phyloP scores from a whole-genome alignment of 345 rosid species.

The Euclidium syriacum region DNA sequence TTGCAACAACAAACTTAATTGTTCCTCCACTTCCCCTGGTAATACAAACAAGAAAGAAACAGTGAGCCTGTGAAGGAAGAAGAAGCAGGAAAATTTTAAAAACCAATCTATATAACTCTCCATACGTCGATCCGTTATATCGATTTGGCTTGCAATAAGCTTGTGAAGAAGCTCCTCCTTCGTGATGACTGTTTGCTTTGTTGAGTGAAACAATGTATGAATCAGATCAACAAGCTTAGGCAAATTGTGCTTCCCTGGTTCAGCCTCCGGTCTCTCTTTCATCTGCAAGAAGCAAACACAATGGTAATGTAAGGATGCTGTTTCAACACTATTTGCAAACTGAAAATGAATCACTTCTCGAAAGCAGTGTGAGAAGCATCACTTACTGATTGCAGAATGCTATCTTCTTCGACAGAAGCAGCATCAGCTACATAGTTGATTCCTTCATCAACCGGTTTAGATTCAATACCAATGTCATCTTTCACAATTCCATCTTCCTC shows the following conservation, averaged over 20 bases:
- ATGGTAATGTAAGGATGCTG: background rate
- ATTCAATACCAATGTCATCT: background rate
- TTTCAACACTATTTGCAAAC: background rate
- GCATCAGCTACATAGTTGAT: constrained; percentile 9
- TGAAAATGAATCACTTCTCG: background rate
- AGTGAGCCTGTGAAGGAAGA: background rate
- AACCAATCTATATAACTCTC: background rate
- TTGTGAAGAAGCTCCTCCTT: constrained; percentile 72
- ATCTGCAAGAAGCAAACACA: constrained; percentile 39
- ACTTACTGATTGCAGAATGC: constrained; percentile 55
- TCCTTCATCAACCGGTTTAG: background rate
- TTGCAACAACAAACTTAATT: constrained; percentile 52
- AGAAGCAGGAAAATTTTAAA: background rate
- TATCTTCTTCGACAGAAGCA: constrained; percentile 29
- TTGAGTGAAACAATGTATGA: constrained; percentile 58
- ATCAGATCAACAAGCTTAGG: constrained; percentile 67
- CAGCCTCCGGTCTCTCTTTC: constrained; percentile 47
- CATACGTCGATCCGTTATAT: constrained; percentile 71
- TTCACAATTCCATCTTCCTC: constrained; percentile 24
- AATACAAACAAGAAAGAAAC: constrained; percentile 19
- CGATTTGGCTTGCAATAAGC: constrained; percentile 42
- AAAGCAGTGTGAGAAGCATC: background rate
- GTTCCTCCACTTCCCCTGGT: constrained; percentile 87
- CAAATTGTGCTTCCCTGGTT: constrained; percentile 49
- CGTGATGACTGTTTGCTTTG: constrained; percentile 53